Conservation (phyloP, 2,329 filamentous ascomycete species). For the Claviceps fusiformis region DNA sequence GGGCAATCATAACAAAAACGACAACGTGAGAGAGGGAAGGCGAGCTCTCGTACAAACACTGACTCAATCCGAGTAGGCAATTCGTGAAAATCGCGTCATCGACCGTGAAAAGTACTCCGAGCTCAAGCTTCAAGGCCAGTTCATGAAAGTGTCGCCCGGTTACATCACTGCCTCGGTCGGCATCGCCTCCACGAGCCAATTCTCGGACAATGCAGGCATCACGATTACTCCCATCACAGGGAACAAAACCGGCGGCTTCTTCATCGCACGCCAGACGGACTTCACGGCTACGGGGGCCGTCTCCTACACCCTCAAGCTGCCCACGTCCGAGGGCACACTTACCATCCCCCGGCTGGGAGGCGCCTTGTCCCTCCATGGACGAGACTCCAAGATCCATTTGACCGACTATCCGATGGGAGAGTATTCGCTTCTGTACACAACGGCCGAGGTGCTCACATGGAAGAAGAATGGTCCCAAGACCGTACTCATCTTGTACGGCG, state of each 20-base stretch:
- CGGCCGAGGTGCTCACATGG: constrained; percentile 58
- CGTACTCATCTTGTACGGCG: constrained; percentile 51
- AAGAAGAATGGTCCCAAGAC: constrained; percentile 47
- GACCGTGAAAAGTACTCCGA: constrained; percentile 67
- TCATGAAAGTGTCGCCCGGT: constrained; percentile 56
- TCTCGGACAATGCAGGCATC: constrained; percentile 36
- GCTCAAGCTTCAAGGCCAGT: constrained; percentile 62
- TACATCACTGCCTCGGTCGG: constrained; percentile 50
- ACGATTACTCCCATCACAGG: constrained; percentile 48
- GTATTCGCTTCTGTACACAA: constrained; percentile 50
- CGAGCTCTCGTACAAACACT: constrained; percentile 8
- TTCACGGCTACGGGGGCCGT: constrained; percentile 46
- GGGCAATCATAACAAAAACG: constrained; percentile 6
- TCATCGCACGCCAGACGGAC: constrained; percentile 51
- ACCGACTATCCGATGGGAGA: constrained; percentile 51
- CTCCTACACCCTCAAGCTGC: constrained; percentile 49
- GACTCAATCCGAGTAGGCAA: constrained; percentile 18
- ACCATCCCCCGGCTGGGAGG: constrained; percentile 46
- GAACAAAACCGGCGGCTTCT: constrained; percentile 44
- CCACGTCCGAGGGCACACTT: constrained; percentile 42
- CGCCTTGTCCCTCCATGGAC: constrained; percentile 41
- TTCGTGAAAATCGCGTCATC: constrained; percentile 56
- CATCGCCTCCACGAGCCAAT: constrained; percentile 34
- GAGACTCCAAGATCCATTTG: constrained; percentile 56
- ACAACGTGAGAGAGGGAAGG: neutral